These are phyloP conservation scores for Fraxinus baroniana DNA, from an alignment of 305 asterid genomes.

Conservation along the genomic window DNA sequence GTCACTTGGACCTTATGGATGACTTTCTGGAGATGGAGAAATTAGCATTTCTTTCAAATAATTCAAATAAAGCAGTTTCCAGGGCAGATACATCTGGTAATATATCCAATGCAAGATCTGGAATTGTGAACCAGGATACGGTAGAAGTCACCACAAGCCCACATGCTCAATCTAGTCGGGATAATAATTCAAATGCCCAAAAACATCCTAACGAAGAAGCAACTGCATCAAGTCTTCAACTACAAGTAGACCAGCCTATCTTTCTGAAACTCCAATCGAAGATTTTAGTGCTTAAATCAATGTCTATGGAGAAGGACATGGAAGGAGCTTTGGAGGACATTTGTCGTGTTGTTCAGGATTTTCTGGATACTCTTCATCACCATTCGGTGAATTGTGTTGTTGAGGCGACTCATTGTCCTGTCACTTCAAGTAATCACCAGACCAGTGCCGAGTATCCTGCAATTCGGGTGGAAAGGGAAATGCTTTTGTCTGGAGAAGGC, in stretches of 20 bases:
- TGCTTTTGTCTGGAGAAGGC: constrained; percentile 25
- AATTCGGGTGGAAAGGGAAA: constrained; percentile 29
- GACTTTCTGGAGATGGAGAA: constrained; percentile 97
- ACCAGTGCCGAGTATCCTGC: constrained; percentile 29
- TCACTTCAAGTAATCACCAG: constrained; percentile 24
- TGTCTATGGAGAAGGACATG: constrained; percentile 52
- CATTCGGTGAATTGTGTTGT: constrained; percentile 32
- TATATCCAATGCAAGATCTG: constrained; percentile 30
- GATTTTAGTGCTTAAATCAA: constrained; percentile 61
- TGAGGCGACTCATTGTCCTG: constrained; percentile 33
- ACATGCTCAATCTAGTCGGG: constrained; percentile 32
- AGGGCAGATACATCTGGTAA: constrained; percentile 36
- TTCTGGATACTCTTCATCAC: constrained; percentile 36
- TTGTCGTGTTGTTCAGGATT: constrained; percentile 53
- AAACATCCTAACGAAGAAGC: not conserved
- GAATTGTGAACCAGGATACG: constrained; percentile 32
- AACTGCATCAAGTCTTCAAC: not conserved
- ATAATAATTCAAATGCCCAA: constrained; percentile 26
- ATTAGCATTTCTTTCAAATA: constrained; percentile 53
- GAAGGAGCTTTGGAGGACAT: constrained; percentile 54
- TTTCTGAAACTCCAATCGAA: constrained; percentile 55
- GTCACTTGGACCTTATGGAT: constrained; percentile 80
- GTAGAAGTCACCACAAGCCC: constrained; percentile 26
- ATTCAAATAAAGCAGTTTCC: constrained; percentile 44
- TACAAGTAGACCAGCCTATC: constrained; percentile 36